Base-by-base conservation (phyloP, 176 grass and related monocot genomes). In the Ananas comosus region DNA sequence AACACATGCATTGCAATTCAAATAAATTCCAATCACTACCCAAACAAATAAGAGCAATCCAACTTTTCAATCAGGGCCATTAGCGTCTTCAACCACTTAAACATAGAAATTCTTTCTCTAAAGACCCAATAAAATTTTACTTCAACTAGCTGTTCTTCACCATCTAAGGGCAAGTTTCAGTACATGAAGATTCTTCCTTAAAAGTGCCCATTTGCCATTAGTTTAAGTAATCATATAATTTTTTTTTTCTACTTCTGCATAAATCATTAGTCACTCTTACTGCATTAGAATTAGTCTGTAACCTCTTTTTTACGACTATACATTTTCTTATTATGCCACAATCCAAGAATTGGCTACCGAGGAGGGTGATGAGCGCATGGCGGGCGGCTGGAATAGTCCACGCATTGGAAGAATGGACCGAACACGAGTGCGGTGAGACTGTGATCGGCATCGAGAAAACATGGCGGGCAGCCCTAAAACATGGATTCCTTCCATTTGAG, bases 401-500 rank as follows among this genome's bases (percentile, higher is more conserved):
- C 27, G 75, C 75, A 8, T 16, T 77, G 66, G 75, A 77, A 28
- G 52, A 24, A 54, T 77, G 75, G 75, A 54, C 48, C 13, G 13
- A 12, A 22, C 51, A 77, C 13, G 75, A 77, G 28, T 77, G 75
- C 27, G 66, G 75, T 9, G 66, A 69, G 11, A 17, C 33, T 0
- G 65, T 63, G 29, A 69, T 51, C 74, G 18, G 33, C 51, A 5
- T 75, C 3, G 72, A 91, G 56, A 84, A 67, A 69, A 78, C 77
- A 0, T 88, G 88, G 91, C 70, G 53, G 16, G 88, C 85, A 6
- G 85, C 92, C 8, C 69, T 88, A 3, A 76, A 33, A 0, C 88
- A 68, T 80, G 92, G 88, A 3, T 96, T 91, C 85, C 81, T 74
- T 4, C 85, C 80, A 12, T 96, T 72, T 49, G 78, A 79, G 33